Evolutionary conservation across 1,284 basidiomycete genomes (phyloP), one percentile per base, ranked within the genome.

Genomic region (Moniliophthora roreri): DNA sequence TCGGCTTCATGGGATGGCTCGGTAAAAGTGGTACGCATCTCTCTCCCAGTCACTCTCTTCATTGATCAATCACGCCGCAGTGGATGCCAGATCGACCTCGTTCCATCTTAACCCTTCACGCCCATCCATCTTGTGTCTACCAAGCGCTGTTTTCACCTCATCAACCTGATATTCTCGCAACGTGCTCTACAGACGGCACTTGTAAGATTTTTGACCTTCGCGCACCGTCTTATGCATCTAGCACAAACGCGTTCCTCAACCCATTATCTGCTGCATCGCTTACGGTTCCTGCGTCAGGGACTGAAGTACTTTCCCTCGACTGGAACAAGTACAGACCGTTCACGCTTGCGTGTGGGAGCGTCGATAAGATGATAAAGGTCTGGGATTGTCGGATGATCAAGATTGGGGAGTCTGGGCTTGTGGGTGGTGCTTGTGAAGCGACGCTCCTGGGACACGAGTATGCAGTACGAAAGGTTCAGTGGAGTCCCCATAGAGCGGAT

Each of bases 1-100:
- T 95, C 93, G 1, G 84, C 88, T 1, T 93, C 89, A 20, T 98
- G 96, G 96, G 96, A 99, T 66, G 93, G 92, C 26, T 84, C 80
- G 2, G 81, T 96, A 36, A 95, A 97, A 71, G 67, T 98, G 38
- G 95, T 95, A 63, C 52, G 90, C 76, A 0, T 15, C 15, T 26
- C 23, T 13, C 39, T 44, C 28, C 24, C 24, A 18, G 32, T 11
- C 35, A 10, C 2, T 34, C 9, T 34, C 37, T 15, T 13, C 42
- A 10, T 41, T 34, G 8, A 46, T 24, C 47, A 4, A 36, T 34
- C 48, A 21, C 32, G 42, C 34, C 45, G 56, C 60, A 96, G 93
- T 98, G 96, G 96, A 84, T 82, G 20, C 90, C 93, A 6, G 89
- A 93, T 37, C 80, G 84, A 28, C 84, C 85, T 3, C 80, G 83